Percentiles rank a stretch among this genome's conserved stretches.
Evolutionary conservation across 164 flowering plant species (phyloP).

Genomic region (Berberis thunbergii): DNA sequence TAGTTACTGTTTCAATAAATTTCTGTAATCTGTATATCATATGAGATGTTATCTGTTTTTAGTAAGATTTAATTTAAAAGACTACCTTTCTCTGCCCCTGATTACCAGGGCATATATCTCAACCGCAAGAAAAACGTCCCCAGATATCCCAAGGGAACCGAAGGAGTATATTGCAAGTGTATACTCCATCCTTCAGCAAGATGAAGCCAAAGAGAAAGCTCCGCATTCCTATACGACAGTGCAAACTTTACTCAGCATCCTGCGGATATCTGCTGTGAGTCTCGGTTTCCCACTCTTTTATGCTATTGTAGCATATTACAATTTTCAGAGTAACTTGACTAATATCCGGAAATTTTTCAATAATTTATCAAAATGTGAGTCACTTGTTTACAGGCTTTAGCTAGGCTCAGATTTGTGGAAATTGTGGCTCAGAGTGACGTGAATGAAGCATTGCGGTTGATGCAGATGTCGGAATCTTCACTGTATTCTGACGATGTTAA

Average conservation of each 20-base stretch:
- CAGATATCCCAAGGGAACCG: conserved; percentile 72
- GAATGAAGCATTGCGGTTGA: conserved; percentile 91
- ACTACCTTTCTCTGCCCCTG: background rate
- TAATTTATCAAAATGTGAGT: too few relatives aligned
- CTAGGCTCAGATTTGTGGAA: conserved; percentile 92
- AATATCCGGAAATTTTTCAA: too few relatives aligned
- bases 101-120: conserved; percentile 79
- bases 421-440: conserved; percentile 96
- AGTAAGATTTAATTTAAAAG: too few relatives aligned
- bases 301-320: background rate
- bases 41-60: too few relatives aligned
- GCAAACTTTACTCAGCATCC: conserved; percentile 93
- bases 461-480: conserved; percentile 99
- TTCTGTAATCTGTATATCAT: too few relatives aligned
- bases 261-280: conserved; percentile 91
- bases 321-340: too few relatives aligned
- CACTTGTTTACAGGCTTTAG: conserved; percentile 59
- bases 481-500: conserved; percentile 90
- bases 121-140: conserved; percentile 76
- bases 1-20: too few relatives aligned
- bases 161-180: conserved; percentile 95
- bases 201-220: conserved; percentile 80
- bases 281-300: background rate
- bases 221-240: conserved; percentile 97
- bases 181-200: conserved; percentile 88